A percentile compares a stretch with the other conserved stretches of the same genome.
phyloP scores from a whole-genome alignment of 768 basidiomycete genomes.

The Favolaschia claudopus region DNA sequence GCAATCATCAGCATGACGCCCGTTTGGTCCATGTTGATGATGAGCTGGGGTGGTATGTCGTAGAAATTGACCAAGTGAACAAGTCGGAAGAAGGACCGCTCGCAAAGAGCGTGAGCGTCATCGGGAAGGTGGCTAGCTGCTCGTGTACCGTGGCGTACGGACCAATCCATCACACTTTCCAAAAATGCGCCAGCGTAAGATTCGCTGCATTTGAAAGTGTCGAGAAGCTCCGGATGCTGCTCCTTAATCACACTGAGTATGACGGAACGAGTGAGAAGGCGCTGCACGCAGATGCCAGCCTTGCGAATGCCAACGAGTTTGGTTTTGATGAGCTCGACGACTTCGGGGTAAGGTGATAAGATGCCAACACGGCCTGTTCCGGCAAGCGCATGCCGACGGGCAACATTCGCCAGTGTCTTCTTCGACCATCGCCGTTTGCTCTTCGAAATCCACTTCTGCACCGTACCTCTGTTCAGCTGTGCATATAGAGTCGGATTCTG shows the following conservation, averaged over 20 bases:
- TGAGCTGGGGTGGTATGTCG: constrained; percentile 27
- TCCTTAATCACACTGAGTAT: constrained; percentile 23
- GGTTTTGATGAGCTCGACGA: constrained; percentile 23
- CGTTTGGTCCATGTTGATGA: constrained; percentile 35
- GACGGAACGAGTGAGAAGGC: constrained; percentile 20
- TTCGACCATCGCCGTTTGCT: not conserved
- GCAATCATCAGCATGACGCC: constrained; percentile 23
- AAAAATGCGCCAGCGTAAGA: constrained; percentile 27
- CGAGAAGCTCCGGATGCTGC: constrained; percentile 11
- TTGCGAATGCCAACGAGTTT: constrained; percentile 20
- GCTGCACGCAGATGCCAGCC: constrained; percentile 20
- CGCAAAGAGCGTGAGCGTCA: constrained; percentile 13
- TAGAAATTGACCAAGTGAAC: constrained; percentile 24
- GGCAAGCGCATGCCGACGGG: constrained; percentile 4
- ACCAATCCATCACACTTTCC: constrained; percentile 28
- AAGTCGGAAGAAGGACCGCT: constrained; percentile 28
- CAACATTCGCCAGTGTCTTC: constrained; percentile 1
- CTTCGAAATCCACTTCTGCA: not conserved
- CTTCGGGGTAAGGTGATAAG: constrained; percentile 21
- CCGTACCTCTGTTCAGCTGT: not conserved
- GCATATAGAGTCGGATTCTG: not conserved
- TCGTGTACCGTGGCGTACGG: constrained; percentile 22
- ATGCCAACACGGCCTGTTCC: constrained; percentile 25
- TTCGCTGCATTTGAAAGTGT: constrained; percentile 25
- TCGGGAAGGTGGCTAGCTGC: constrained; percentile 28